Percentiles rank a stretch among this genome's conserved stretches.
These are phyloP conservation scores for Schrenkiella parvula DNA, from an alignment of 345 rosid species.

Conservation along the genomic window DNA sequence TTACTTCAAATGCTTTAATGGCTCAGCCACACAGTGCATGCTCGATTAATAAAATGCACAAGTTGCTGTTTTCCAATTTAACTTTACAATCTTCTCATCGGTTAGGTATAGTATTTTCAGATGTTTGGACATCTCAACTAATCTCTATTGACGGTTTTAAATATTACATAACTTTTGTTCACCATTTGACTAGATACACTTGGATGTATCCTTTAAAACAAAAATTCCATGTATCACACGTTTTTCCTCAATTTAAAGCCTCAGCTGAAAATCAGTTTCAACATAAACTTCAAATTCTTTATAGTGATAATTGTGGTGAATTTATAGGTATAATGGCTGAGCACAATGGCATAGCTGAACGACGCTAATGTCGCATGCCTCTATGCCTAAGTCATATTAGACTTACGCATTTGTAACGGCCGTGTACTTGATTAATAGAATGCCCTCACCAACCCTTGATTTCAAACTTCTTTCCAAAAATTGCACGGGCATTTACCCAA, in stretches of 20 bases:
- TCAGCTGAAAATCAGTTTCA: not conserved
- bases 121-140: not conserved
- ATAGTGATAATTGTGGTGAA: not conserved
- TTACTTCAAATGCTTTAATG: not conserved
- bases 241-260: not conserved
- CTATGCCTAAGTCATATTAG: no score
- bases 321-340: no score
- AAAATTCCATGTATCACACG: not conserved
- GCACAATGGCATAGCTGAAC: no score
- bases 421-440: no score
- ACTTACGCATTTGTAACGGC: no score
- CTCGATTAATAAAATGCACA: not conserved
- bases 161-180: not conserved
- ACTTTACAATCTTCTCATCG: not conserved
- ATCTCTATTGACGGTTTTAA: not conserved
- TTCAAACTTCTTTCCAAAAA: no score
- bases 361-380: no score
- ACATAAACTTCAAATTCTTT: rapidly evolving
- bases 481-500: no score
- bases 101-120: not conserved
- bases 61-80: not conserved
- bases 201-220: not conserved
- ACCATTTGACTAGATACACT: not conserved
- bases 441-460: no score
- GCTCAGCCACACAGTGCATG: not conserved